phyloP scores from a whole-genome alignment of 164 flowering plant species.

The Annona squamosa region DNA sequence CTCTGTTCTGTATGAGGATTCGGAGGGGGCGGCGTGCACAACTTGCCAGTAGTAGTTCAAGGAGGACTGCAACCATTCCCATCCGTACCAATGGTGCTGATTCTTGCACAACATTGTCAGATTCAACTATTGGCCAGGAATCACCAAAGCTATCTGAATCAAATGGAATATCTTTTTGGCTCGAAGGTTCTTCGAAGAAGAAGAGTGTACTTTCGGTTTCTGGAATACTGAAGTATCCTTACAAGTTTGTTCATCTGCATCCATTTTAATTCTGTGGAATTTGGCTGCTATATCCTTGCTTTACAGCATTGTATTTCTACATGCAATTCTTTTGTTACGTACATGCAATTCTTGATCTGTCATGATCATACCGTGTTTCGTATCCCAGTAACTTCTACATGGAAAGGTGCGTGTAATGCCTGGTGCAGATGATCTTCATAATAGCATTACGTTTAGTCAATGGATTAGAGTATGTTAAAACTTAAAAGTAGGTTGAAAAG shows the following conservation, averaged over 20 bases:
- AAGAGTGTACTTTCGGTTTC: conserved; percentile 54
- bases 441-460: no score
- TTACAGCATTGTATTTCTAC: background rate
- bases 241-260: conserved; percentile 48
- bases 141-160: conserved; percentile 56
- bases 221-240: conserved; percentile 84
- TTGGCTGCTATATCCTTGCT: background rate
- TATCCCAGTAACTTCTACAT: no score
- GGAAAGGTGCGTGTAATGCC: no score
- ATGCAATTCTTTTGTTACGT: no score
- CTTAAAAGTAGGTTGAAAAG: no score
- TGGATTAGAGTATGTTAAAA: no score
- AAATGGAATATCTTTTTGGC: conserved; percentile 53
- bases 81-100: conserved; percentile 80
- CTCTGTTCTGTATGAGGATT: conserved; percentile 58
- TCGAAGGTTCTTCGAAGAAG: conserved; percentile 58
- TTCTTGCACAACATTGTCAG: conserved; percentile 63
- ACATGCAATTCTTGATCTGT: no score
- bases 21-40: conserved; percentile 70
- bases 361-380: no score
- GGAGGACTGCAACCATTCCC: conserved; percentile 71
- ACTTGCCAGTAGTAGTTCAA: conserved; percentile 62
- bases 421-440: no score
- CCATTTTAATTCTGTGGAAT: background rate
- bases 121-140: conserved; percentile 77